phyloP scores from a whole-genome alignment of 148 eudicot species.

The Rheum nobile region DNA sequence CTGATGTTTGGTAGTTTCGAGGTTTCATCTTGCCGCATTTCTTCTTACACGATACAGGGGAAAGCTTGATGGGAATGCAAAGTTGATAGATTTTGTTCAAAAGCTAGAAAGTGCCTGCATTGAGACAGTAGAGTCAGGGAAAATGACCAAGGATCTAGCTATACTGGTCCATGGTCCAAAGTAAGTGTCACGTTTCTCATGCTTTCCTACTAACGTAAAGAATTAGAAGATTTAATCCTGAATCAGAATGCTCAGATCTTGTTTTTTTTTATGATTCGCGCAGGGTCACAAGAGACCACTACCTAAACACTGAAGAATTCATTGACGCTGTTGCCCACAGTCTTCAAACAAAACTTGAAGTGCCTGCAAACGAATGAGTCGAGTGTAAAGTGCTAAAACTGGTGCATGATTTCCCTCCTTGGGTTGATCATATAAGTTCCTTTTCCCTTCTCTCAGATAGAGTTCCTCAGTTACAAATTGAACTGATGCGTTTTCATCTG shows the following conservation, averaged over 20 bases:
- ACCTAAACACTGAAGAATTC: constrained; percentile 61
- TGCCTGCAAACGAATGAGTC: constrained; percentile 8
- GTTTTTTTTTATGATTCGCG: background rate
- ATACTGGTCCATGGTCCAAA: constrained; percentile 52
- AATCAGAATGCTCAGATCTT: background rate
- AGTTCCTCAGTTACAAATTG: background rate
- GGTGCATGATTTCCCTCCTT: too few relatives aligned
- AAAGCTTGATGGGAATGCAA: constrained; percentile 41
- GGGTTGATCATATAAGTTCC: background rate
- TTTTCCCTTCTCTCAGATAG: background rate
- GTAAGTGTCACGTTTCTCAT: constrained; percentile 20
- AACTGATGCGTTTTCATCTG: background rate
- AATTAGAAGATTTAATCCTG: background rate
- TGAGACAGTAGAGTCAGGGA: constrained; percentile 65
- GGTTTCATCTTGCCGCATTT: background rate
- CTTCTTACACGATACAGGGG: constrained; percentile 24
- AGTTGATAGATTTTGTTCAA: constrained; percentile 41
- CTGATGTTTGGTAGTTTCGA: background rate
- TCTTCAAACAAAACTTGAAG: constrained; percentile 31
- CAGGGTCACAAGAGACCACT: constrained; percentile 53
- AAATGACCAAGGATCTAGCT: constrained; percentile 77
- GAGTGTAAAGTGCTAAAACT: background rate
- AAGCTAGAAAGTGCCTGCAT: constrained; percentile 53
- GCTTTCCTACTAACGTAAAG: background rate
- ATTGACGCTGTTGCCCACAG: constrained; percentile 50